Percentiles rank a stretch among this genome's conserved stretches.
Conservation (phyloP, 495 filamentous ascomycete species). For the Jackrogersella minutella region DNA sequence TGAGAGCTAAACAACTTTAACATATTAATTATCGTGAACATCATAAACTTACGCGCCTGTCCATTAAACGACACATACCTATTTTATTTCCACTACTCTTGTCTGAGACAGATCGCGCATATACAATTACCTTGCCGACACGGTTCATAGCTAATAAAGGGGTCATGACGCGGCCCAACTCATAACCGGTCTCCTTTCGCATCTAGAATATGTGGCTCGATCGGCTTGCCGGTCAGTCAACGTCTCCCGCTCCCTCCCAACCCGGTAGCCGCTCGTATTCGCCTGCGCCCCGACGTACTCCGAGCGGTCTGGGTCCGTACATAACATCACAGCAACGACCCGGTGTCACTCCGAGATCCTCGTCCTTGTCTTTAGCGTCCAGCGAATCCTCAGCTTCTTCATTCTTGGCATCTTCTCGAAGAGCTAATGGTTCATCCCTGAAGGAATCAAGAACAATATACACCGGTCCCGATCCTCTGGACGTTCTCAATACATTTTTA, state of each 20-base stretch:
- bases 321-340: constrained; percentile 62
- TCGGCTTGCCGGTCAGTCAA: constrained; percentile 77
- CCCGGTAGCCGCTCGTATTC: constrained; percentile 71
- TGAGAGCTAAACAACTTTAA: constrained; percentile 6
- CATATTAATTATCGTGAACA: not conserved
- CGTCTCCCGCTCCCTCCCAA: constrained; percentile 63
- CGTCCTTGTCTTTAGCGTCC: constrained; percentile 69
- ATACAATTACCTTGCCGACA: constrained; percentile 3
- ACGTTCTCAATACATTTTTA: constrained; percentile 75
- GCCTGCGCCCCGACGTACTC: constrained; percentile 71
- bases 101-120: not conserved
- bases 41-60: too few species aligned
- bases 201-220: constrained; percentile 80
- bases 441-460: constrained; percentile 63
- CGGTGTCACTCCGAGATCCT: constrained; percentile 66
- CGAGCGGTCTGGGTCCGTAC: constrained; percentile 63
- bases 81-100: not conserved
- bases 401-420: constrained; percentile 66
- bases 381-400: constrained; percentile 76
- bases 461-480: constrained; percentile 73
- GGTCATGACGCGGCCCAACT: constrained; percentile 31
- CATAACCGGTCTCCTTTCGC: constrained; percentile 27
- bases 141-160: constrained; percentile 10
- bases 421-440: constrained; percentile 70
- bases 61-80: not conserved